phyloP scores from a whole-genome alignment of 768 basidiomycete genomes.

The Lentinus brumalis region DNA sequence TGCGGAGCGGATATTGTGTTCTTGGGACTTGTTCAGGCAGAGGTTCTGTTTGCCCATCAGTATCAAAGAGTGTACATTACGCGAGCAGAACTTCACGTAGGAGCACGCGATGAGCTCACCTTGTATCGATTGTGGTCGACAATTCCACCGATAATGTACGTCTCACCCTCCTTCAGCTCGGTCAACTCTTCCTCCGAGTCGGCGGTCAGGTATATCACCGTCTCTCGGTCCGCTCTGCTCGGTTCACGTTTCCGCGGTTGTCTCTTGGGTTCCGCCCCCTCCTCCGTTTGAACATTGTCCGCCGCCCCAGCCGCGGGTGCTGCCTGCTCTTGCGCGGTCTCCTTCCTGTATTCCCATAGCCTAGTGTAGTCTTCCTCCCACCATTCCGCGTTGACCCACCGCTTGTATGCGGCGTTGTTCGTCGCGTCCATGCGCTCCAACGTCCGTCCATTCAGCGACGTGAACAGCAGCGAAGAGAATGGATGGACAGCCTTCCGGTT shows the following conservation, averaged over 20 bases:
- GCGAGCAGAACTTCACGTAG: no score
- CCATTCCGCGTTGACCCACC: constrained; percentile 86
- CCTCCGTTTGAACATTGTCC: constrained; percentile 2
- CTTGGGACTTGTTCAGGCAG: constrained; percentile 83
- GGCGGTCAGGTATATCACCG: constrained; percentile 89
- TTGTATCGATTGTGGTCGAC: constrained; percentile 97
- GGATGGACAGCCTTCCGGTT: constrained; percentile 75
- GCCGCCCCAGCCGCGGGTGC: background rate
- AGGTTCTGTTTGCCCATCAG: constrained; percentile 59
- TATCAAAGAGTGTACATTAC: no score
- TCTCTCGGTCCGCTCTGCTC: constrained; percentile 34
- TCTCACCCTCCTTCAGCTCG: constrained; percentile 82
- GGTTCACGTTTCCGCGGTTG: constrained; percentile 1
- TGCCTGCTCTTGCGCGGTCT: background rate
- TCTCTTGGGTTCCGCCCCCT: background rate
- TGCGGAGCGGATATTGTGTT: constrained; percentile 76
- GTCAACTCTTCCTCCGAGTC: constrained; percentile 86
- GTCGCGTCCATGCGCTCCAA: constrained; percentile 63
- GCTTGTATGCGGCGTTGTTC: constrained; percentile 66
- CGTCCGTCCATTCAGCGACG: constrained; percentile 77
- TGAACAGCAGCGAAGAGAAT: constrained; percentile 74
- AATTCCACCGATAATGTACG: constrained; percentile 95
- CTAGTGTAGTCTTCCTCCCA: constrained; percentile 74
- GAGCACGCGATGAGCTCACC: constrained; percentile 43
- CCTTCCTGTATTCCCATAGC: constrained; percentile 53